Conservation (phyloP, 192 early-diverging fungal species). For the Blastocladiella britannica region DNA sequence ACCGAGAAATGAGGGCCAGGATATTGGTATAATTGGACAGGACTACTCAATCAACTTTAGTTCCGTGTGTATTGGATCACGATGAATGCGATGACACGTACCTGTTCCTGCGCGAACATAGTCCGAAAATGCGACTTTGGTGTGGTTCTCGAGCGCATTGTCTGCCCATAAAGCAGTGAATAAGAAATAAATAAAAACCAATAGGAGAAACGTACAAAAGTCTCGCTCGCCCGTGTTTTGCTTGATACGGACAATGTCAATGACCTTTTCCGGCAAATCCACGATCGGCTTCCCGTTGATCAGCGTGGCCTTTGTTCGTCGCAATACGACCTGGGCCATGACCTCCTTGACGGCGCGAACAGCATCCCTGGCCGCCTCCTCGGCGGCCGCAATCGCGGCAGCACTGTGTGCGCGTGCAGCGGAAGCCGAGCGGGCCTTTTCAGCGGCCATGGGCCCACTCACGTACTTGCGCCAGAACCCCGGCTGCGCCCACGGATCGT, state of each 20-base stretch:
- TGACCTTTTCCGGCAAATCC: conserved; percentile 40
- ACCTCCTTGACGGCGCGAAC: conserved; percentile 33
- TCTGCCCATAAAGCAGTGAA: conserved; percentile 10
- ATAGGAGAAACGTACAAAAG: conserved; percentile 17
- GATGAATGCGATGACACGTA: no score
- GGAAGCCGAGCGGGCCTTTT: conserved; percentile 13
- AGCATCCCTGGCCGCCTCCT: conserved; percentile 15
- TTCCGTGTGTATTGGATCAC: no score
- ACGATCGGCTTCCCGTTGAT: conserved; percentile 62
- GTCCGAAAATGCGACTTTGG: conserved; percentile 35
- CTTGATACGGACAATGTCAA: conserved; percentile 37
- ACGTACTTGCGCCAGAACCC: conserved; percentile 46
- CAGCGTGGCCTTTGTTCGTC: conserved; percentile 67
- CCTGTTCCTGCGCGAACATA: conserved; percentile 38
- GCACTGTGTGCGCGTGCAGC: no score
- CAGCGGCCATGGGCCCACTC: conserved; percentile 1
- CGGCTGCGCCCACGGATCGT: conserved; percentile 43
- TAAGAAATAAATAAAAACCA: not conserved
- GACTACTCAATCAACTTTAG: no score
- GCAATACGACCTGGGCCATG: conserved; percentile 51
- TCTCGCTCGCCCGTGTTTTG: conserved; percentile 41
- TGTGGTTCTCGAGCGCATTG: conserved; percentile 37
- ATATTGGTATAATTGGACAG: conserved; percentile 48
- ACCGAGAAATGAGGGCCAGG: conserved; percentile 32
- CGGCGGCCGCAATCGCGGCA: no score